Evolutionary conservation across 1,139 yeast genomes (phyloP), one percentile per base, ranked within the genome.

Genomic region (Tardiomyces blankii): DNA sequence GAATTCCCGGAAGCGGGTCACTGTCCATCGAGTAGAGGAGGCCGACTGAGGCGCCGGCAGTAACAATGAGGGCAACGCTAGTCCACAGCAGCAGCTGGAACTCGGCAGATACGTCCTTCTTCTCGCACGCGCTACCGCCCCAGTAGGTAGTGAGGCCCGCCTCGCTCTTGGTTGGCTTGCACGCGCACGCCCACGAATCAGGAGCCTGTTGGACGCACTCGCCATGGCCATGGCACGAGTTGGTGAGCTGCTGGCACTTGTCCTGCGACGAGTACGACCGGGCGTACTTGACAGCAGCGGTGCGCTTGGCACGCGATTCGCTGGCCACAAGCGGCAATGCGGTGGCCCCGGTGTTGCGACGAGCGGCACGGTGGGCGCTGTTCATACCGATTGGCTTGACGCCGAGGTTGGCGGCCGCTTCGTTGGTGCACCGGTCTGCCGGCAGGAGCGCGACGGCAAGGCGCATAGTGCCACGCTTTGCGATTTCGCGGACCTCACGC

Each of bases 61-160:
- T 60, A 11, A 68, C 63, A 30, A 72, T 46, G 44, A 80, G 62
- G 1, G 72, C 74, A 19, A 82, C 53, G 8, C 74, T 64, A 2
- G 85, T 72, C 87, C 89, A 82, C 53, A 82, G 72, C 54, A 82
- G 71, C 56, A 83, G 69, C 56, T 82, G 76, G 51, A 83, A 79
- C 60, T 78, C 78, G 1, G 75, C 70, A 40, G 82, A 72, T 48
- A 81, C 72, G 56, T 83, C 88, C 57, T 70, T 72, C 70, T 82
- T 80, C 54, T 74, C 69, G 63, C 91, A 82, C 51, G 78, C 77
- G 48, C 57, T 62, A 30, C 91, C 91, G 2, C 80, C 74, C 86
- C 87, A 82, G 50, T 67, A 64, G 41, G 81, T 77, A 27, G 87
- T 80, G 51, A 69, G 69, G 46, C 69, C 66, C 35, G 63, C 64